A percentile compares a stretch with the other conserved stretches of the same genome.
These are phyloP conservation scores for Blastobotrys proliferans DNA, from an alignment of 1,139 yeast species.

Conservation along the genomic window DNA sequence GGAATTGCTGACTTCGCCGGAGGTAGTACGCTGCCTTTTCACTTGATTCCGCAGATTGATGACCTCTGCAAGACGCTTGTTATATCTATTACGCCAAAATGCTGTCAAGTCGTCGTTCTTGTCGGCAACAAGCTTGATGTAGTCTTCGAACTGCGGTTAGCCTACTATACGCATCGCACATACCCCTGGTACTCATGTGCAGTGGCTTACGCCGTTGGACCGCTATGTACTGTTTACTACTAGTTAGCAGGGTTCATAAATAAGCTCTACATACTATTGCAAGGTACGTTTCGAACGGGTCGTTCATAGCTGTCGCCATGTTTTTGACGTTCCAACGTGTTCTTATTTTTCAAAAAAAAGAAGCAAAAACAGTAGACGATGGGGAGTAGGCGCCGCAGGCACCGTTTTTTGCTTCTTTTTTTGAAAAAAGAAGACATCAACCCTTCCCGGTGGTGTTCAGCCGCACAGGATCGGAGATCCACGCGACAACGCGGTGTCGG, in stretches of 20 bases:
- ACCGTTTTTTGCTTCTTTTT: too few relatives aligned
- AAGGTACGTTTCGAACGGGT: conserved; percentile 4
- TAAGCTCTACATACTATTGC: conserved; percentile 4
- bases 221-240: conserved; percentile 14
- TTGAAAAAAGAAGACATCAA: too few relatives aligned
- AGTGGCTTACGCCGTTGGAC: conserved; percentile 15
- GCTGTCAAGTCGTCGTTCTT: conserved; percentile 13
- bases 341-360: too few relatives aligned
- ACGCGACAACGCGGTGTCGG: too few relatives aligned
- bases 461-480: too few relatives aligned
- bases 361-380: too few relatives aligned
- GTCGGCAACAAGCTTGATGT: neutral
- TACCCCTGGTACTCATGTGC: conserved; percentile 8
- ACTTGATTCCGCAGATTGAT: conserved; percentile 1
- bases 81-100: conserved; percentile 19
- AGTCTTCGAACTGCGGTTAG: conserved; percentile 1
- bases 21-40: too few relatives aligned
- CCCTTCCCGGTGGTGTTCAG: too few relatives aligned
- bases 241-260: neutral
- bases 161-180: neutral
- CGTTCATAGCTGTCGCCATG: conserved; percentile 3
- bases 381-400: too few relatives aligned
- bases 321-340: too few relatives aligned
- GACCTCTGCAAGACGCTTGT: conserved; percentile 10
- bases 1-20: too few relatives aligned